Conservation (phyloP, 2,329 filamentous ascomycete species). For the Aureobasidium namibiae region DNA sequence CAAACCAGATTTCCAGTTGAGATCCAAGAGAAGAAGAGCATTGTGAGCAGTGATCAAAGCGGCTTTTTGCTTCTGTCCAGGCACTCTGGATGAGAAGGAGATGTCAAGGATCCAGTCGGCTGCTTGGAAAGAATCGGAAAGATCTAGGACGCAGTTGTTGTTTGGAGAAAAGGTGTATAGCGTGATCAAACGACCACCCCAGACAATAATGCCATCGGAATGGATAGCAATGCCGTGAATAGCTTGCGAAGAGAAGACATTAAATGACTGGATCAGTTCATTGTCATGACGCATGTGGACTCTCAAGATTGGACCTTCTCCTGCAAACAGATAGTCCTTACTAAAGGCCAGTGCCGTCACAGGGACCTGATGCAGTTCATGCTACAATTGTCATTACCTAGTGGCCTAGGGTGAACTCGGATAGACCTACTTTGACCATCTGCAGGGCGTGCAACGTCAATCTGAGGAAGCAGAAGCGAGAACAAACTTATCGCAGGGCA, state of each 20-base stretch:
- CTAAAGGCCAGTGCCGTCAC: constrained; percentile 38
- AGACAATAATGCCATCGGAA: constrained; percentile 46
- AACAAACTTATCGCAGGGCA: background rate
- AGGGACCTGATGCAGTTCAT: constrained; percentile 29
- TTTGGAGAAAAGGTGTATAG: background rate
- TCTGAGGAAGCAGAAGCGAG: background rate
- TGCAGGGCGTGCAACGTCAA: background rate
- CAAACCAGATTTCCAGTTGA: constrained; percentile 29
- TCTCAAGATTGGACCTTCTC: constrained; percentile 35
- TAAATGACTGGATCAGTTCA: constrained; percentile 25
- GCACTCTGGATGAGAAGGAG: constrained; percentile 34
- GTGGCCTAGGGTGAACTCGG: background rate
- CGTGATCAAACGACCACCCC: constrained; percentile 57
- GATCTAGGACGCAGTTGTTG: background rate
- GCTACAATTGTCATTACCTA: constrained; percentile 15
- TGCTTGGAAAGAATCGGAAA: background rate
- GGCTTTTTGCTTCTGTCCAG: background rate
- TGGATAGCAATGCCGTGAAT: constrained; percentile 63
- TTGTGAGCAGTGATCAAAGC: constrained; percentile 82
- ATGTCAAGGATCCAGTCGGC: constrained; percentile 72
- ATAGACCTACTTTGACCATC: constrained; percentile 2
- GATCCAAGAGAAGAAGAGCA: constrained; percentile 47
- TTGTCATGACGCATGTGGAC: constrained; percentile 28
- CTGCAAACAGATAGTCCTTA: constrained; percentile 31
- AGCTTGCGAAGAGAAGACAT: constrained; percentile 58